Evolutionary conservation across 495 filamentous ascomycete species (phyloP).

Genomic region (Trichoderma orchidacearum): DNA sequence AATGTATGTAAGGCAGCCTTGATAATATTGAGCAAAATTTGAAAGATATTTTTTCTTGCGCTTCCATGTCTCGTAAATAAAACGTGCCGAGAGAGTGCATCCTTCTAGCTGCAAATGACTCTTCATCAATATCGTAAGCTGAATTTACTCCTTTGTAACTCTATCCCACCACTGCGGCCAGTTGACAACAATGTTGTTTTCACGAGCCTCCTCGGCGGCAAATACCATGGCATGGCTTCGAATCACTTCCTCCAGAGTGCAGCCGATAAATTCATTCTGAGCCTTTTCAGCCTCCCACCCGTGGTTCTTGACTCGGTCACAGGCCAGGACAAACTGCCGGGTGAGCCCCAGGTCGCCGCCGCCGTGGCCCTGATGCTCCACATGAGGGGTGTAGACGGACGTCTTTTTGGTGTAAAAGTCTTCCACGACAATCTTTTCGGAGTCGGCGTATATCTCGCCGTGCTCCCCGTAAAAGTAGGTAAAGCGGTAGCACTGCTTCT

Average conservation of each 20-base stretch:
- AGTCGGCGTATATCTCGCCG: slow-evolving; percentile 78
- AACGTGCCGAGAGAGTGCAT: too few relatives aligned
- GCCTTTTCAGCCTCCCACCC: slow-evolving; percentile 55
- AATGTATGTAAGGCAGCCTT: too few relatives aligned
- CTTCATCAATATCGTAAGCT: too few relatives aligned
- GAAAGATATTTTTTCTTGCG: too few relatives aligned
- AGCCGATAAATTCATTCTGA: slow-evolving; percentile 64
- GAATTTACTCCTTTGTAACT: background rate
- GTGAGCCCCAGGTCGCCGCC: slow-evolving; percentile 81
- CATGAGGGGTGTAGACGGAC: slow-evolving; percentile 36
- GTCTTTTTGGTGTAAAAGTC: slow-evolving; percentile 46
- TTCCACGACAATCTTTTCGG: slow-evolving; percentile 46
- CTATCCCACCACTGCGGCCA: slow-evolving; percentile 71
- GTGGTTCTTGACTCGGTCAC: slow-evolving; percentile 62
- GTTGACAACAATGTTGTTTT: slow-evolving; percentile 50
- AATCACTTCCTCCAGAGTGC: slow-evolving; percentile 70
- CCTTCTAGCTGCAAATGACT: too few relatives aligned
- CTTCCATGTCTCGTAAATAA: too few relatives aligned
- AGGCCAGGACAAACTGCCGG: slow-evolving; percentile 63
- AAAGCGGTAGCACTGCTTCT: slow-evolving; percentile 71
- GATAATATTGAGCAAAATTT: too few relatives aligned
- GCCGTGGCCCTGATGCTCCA: slow-evolving; percentile 53
- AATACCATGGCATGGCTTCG: slow-evolving; percentile 89
- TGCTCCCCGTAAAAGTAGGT: slow-evolving; percentile 71
- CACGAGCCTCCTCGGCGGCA: slow-evolving; percentile 79